phyloP scores from a whole-genome alignment of 768 basidiomycete genomes.

The Fomitopsis pulvina region DNA sequence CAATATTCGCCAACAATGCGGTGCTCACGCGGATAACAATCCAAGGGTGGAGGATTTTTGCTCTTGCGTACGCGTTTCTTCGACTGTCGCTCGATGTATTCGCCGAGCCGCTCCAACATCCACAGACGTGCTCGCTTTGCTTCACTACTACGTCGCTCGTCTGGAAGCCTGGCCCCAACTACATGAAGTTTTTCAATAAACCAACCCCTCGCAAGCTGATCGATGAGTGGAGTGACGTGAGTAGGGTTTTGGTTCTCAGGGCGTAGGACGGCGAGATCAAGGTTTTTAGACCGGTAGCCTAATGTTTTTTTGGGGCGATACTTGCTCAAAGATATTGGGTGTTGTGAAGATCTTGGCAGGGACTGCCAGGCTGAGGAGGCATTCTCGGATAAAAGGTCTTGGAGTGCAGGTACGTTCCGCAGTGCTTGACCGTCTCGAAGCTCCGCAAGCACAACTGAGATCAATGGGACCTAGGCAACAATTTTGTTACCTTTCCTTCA shows the following conservation, averaged over 20 bases:
- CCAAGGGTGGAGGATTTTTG: too few relatives aligned
- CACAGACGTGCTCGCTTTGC: neutral
- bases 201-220: constrained; percentile 39
- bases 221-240: constrained; percentile 58
- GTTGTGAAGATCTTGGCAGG: constrained; percentile 1
- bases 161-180: constrained; percentile 33
- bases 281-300: constrained; percentile 25
- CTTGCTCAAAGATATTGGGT: neutral
- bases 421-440: neutral
- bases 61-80: neutral
- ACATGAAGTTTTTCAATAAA: constrained; percentile 51
- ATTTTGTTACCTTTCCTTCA: too few relatives aligned
- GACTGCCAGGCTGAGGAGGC: too few relatives aligned
- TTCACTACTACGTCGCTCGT: neutral
- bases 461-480: neutral
- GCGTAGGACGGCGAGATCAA: constrained; percentile 51
- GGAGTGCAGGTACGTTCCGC: neutral
- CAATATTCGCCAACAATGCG: constrained; percentile 15
- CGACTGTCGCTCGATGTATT: neutral
- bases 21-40: neutral
- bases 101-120: constrained; percentile 3
- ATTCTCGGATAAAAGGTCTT: too few relatives aligned
- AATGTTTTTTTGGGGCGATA: neutral
- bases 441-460: neutral
- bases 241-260: constrained; percentile 48